Conservation (phyloP, 1,139 yeast genomes). For the Lodderomyces parapsilosis region DNA sequence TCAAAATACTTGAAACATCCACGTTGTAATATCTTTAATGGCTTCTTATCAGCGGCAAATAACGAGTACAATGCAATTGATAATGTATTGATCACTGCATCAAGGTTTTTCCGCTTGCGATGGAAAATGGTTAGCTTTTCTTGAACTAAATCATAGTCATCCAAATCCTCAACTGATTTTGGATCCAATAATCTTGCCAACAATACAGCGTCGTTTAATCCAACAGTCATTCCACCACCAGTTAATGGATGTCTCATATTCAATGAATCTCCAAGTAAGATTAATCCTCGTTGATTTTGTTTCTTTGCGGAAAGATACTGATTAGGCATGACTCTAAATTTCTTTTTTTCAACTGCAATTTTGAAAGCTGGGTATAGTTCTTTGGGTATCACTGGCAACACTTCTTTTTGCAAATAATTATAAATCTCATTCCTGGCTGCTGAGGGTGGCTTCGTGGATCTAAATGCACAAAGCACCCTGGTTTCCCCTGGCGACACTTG, state of each 20-base stretch:
- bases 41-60: conserved; percentile 78
- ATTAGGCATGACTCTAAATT: conserved; percentile 89
- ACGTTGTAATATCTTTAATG: conserved; percentile 67
- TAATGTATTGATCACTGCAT: conserved; percentile 83
- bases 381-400: conserved; percentile 70
- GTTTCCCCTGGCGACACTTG: conserved; percentile 84
- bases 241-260: conserved; percentile 98
- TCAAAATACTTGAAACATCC: conserved; percentile 89
- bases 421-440: conserved; percentile 56
- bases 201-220: conserved; percentile 80
- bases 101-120: conserved; percentile 71
- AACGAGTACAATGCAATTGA: conserved; percentile 87
- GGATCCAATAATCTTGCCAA: conserved; percentile 62
- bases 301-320: conserved; percentile 80
- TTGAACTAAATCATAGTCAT: conserved; percentile 54
- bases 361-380: conserved; percentile 63
- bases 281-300: conserved; percentile 63
- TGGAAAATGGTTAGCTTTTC: conserved; percentile 67
- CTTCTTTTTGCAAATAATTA: conserved; percentile 56
- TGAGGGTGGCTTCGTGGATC: conserved; percentile 73
- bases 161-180: conserved; percentile 54
- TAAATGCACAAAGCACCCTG: conserved; percentile 85
- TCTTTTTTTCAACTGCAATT: conserved; percentile 37
- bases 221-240: conserved; percentile 99
- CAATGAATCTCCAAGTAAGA: conserved; percentile 88